A percentile compares a stretch with the other conserved stretches of the same genome.
Conservation (phyloP, 2,329 filamentous ascomycete species). For the Ophiostoma quercus region DNA sequence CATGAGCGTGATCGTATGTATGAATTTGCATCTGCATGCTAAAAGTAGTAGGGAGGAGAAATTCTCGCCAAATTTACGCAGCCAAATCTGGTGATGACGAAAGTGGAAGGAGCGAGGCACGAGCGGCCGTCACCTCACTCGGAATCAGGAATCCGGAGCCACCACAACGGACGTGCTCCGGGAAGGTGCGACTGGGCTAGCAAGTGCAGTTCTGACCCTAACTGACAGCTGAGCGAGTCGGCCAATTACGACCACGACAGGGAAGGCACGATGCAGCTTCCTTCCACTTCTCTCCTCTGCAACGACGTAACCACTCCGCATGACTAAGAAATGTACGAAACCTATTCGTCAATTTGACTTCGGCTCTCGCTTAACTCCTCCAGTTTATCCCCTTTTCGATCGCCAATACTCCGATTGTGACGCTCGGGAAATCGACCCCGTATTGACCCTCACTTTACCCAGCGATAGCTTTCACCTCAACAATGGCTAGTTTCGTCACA, state of each 20-base stretch:
- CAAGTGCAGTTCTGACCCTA: not conserved
- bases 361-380: not conserved
- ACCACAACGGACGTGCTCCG: not conserved
- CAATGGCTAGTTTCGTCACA: slow-evolving; percentile 25
- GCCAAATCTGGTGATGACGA: not conserved
- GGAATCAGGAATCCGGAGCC: slow-evolving; percentile 2
- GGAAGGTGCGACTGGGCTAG: not conserved
- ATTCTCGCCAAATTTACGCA: not conserved
- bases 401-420: slow-evolving; percentile 1
- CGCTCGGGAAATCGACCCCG: not conserved
- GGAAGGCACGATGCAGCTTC: not conserved
- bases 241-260: not conserved
- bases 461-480: not conserved
- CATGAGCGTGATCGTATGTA: not conserved
- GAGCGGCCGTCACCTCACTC: not conserved
- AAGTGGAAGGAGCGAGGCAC: not conserved
- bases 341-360: not conserved
- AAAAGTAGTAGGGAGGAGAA: not conserved
- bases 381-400: not conserved
- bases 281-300: not conserved
- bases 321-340: not conserved
- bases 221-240: not conserved
- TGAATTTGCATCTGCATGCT: not conserved
- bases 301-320: not conserved
- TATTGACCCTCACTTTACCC: not conserved